Evolutionary conservation across 2,329 filamentous ascomycete genomes (phyloP).

Genomic region (Apiospora arundinis): DNA sequence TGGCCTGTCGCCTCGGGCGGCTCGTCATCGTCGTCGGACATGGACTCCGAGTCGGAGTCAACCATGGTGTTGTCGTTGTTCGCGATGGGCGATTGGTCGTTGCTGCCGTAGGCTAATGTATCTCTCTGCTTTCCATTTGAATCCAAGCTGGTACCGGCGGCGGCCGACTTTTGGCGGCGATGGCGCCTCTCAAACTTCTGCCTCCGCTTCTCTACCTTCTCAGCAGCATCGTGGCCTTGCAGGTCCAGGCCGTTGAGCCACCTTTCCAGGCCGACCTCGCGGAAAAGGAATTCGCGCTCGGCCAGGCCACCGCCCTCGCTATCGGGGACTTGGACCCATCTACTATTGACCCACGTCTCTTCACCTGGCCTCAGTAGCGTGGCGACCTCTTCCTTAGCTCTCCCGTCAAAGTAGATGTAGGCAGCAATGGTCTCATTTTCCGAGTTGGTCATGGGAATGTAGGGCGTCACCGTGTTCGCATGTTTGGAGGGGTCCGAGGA

Average conservation of each 20-base stretch:
- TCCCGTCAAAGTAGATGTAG: slow-evolving; percentile 98
- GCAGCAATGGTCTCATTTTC: slow-evolving; percentile 97
- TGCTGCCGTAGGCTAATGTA: slow-evolving; percentile 81
- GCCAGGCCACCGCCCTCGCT: slow-evolving; percentile 92
- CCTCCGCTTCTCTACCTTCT: slow-evolving; percentile 86
- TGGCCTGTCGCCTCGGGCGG: slow-evolving; percentile 94
- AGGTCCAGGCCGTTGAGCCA: slow-evolving; percentile 97
- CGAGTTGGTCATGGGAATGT: slow-evolving; percentile 89
- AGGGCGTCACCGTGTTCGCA: slow-evolving; percentile 73
- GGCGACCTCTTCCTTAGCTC: slow-evolving; percentile 94
- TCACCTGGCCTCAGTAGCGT: slow-evolving; percentile 90
- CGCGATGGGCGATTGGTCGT: slow-evolving; percentile 77
- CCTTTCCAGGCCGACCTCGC: slow-evolving; percentile 92
- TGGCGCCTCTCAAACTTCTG: slow-evolving; percentile 77
- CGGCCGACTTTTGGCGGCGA: slow-evolving; percentile 63
- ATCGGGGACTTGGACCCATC: slow-evolving; percentile 94
- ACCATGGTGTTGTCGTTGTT: slow-evolving; percentile 37
- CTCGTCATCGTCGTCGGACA: slow-evolving; percentile 73
- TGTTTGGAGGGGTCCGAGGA: slow-evolving; percentile 53
- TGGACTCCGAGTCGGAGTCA: slow-evolving; percentile 39
- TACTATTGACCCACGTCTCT: slow-evolving; percentile 98
- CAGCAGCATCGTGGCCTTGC: slow-evolving; percentile 89
- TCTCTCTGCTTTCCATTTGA: slow-evolving; percentile 46
- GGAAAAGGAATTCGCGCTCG: slow-evolving; percentile 95
- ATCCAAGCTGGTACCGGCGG: slow-evolving; percentile 51